A percentile compares a stretch with the other conserved stretches of the same genome.
Conservation (phyloP, 2,329 filamentous ascomycete genomes). For the Lachnellula cervina region DNA sequence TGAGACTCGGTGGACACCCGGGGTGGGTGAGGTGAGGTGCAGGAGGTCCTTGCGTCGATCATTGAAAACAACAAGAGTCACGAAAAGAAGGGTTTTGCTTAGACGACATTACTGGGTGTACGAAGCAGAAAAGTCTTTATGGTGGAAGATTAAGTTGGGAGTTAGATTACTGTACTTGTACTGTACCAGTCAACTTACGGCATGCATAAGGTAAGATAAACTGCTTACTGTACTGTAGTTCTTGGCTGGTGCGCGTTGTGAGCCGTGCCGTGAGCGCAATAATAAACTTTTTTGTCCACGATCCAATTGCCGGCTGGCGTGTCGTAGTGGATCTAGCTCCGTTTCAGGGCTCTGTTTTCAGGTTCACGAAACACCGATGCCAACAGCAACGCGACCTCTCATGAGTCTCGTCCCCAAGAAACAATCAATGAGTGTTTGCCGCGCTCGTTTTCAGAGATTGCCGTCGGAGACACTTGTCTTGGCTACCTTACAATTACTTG, state of each 20-base stretch:
- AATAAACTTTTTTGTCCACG: not conserved
- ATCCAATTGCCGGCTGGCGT: not conserved
- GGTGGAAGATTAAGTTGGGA: not conserved
- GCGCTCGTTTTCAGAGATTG: not conserved
- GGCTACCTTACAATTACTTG: too few relatives aligned
- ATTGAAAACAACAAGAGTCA: conserved; percentile 2
- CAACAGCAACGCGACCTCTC: not conserved
- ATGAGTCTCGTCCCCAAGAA: not conserved
- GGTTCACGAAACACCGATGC: not conserved
- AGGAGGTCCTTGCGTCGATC: conserved; percentile 1
- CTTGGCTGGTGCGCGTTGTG: not conserved
- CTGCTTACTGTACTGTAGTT: not conserved
- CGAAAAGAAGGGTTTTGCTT: not conserved
- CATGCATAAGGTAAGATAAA: not conserved
- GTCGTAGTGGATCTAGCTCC: not conserved
- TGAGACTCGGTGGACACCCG: not conserved
- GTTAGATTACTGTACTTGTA: not conserved
- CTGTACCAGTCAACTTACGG: not conserved
- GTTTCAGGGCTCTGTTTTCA: not conserved
- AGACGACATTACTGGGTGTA: not conserved
- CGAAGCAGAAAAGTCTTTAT: not conserved
- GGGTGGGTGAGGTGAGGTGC: too few relatives aligned
- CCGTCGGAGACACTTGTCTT: not conserved
- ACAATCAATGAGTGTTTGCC: not conserved
- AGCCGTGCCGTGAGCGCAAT: not conserved